These are phyloP conservation scores for Candida tunisiensis DNA, from an alignment of 1,139 yeast genomes.

Conservation along the genomic window DNA sequence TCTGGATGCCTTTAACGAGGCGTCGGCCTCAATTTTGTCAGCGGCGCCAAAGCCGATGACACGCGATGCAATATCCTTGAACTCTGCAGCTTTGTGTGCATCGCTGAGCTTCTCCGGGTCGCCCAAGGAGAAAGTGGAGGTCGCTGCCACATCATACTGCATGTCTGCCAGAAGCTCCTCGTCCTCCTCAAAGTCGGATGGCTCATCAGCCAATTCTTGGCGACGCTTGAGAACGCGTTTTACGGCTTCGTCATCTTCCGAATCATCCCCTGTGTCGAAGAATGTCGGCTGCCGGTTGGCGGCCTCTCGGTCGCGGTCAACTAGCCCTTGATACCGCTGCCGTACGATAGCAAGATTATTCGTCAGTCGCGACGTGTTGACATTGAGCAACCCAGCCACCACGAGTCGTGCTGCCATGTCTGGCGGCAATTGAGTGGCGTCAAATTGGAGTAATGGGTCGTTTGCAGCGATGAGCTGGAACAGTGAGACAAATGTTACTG, in stretches of 20 bases:
- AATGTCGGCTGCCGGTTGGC: conserved; percentile 3
- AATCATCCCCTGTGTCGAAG: conserved; percentile 6
- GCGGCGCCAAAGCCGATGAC: conserved; percentile 12
- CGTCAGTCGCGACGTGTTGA: conserved; percentile 36
- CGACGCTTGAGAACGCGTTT: background rate
- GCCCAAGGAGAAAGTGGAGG: conserved; percentile 36
- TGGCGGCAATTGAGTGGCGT: conserved; percentile 50
- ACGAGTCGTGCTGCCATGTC: conserved; percentile 51
- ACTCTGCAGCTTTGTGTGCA: conserved; percentile 10
- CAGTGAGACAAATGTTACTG: conserved; percentile 17
- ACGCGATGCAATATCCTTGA: conserved; percentile 13
- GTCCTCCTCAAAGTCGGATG: background rate
- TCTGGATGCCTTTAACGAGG: conserved; percentile 8
- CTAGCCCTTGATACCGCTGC: conserved; percentile 35
- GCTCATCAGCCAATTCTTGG: conserved; percentile 1
- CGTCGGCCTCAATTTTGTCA: conserved; percentile 8
- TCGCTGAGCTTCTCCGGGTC: conserved; percentile 24
- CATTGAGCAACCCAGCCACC: conserved; percentile 40
- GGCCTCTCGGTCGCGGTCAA: conserved; percentile 4
- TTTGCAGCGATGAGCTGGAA: conserved; percentile 48
- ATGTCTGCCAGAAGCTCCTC: no score
- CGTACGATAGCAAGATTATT: conserved; percentile 53
- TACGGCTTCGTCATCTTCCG: conserved; percentile 13
- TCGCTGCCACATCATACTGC: no score
- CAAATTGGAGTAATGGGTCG: conserved; percentile 47